Percentiles rank a stretch among this genome's conserved stretches.
These are phyloP conservation scores for Achaetomiella virescens DNA, from an alignment of 495 filamentous ascomycete genomes.

Conservation along the genomic window DNA sequence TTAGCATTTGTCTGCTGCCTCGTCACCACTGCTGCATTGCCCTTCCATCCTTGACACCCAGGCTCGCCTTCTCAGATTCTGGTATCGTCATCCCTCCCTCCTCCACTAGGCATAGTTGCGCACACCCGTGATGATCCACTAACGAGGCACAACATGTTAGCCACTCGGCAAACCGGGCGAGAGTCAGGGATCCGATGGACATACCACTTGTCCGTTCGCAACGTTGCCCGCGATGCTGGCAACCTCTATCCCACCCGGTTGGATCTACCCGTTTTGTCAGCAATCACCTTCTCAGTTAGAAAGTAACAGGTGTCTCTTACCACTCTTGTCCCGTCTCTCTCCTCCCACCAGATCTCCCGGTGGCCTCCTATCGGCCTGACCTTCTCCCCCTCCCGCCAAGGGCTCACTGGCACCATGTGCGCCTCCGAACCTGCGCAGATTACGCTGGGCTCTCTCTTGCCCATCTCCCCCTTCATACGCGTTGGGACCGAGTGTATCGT, in stretches of 20 bases:
- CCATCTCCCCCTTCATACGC: constrained; percentile 79
- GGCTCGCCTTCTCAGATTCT: too few species aligned
- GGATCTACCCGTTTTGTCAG: constrained; percentile 50
- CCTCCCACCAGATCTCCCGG: constrained; percentile 74
- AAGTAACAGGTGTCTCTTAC: constrained; percentile 44
- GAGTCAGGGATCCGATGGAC: too few species aligned
- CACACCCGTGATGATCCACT: constrained; percentile 63
- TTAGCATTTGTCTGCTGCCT: too few species aligned
- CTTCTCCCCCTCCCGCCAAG: constrained; percentile 75
- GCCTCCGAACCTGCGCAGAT: constrained; percentile 81
- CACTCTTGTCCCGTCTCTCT: constrained; percentile 59
- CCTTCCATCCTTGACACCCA: too few species aligned
- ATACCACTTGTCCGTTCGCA: constrained; percentile 71
- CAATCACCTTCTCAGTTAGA: neutral
- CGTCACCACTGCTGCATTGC: too few species aligned
- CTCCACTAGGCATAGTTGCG: constrained; percentile 49
- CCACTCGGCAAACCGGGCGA: neutral
- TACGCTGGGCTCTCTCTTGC: constrained; percentile 69
- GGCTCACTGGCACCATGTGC: constrained; percentile 69
- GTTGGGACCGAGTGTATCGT: constrained; percentile 59
- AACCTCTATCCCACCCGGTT: constrained; percentile 73
- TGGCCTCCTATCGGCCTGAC: constrained; percentile 57
- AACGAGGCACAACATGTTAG: neutral
- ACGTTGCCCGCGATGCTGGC: constrained; percentile 63
- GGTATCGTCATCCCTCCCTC: neutral